Conservation (phyloP, 2,329 filamentous ascomycete genomes). For the Hypocreales sp. region DNA sequence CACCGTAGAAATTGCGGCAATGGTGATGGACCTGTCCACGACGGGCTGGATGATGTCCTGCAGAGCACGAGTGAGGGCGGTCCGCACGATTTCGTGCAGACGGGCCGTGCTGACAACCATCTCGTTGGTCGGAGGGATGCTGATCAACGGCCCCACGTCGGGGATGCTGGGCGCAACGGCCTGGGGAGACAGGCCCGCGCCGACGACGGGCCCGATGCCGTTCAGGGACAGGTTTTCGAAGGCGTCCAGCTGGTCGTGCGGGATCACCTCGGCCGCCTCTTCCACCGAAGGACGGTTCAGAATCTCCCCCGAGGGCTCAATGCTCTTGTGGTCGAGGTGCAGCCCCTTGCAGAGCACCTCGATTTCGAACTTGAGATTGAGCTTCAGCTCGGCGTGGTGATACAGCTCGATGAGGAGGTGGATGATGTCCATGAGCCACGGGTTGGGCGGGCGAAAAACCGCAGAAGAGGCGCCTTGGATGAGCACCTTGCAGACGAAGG, state of each 20-base stretch:
- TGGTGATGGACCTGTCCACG: slow-evolving; percentile 92
- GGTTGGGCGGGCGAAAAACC: slow-evolving; percentile 88
- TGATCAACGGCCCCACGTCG: slow-evolving; percentile 64
- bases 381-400: slow-evolving; percentile 79
- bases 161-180: slow-evolving; percentile 68
- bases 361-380: slow-evolving; percentile 97
- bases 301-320: slow-evolving; percentile 77
- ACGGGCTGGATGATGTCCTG: slow-evolving; percentile 96
- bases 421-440: slow-evolving; percentile 95
- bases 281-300: slow-evolving; percentile 56
- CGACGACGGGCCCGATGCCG: slow-evolving; percentile 51
- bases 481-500: slow-evolving; percentile 93
- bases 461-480: slow-evolving; percentile 71
- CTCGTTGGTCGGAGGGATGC: slow-evolving; percentile 67
- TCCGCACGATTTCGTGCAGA: slow-evolving; percentile 63
- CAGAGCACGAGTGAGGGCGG: slow-evolving; percentile 76
- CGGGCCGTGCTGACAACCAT: slow-evolving; percentile 59
- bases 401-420: slow-evolving; percentile 86
- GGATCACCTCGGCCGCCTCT: slow-evolving; percentile 41
- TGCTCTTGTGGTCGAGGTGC: slow-evolving; percentile 78
- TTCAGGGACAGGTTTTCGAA: slow-evolving; percentile 76
- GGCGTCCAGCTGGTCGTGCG: slow-evolving; percentile 56
- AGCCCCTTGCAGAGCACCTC: slow-evolving; percentile 92
- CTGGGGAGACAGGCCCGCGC: slow-evolving; percentile 61
- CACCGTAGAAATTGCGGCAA: slow-evolving; percentile 89